Evolutionary conservation across 1,139 yeast species (phyloP).

Genomic region (Kodamaea fungicola): DNA sequence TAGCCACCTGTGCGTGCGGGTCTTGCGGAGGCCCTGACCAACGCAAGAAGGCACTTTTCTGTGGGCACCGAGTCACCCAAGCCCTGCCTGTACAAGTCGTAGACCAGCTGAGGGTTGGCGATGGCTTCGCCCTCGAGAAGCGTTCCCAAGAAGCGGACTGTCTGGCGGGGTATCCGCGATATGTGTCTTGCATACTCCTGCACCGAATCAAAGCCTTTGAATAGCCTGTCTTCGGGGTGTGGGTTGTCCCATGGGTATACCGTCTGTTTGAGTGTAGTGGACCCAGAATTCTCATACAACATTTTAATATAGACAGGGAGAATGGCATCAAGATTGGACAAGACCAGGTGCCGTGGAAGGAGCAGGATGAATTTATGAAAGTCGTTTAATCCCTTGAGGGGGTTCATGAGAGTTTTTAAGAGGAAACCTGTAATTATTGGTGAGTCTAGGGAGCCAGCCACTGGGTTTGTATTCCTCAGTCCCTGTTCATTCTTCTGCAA

Average conservation of each 20-base stretch:
- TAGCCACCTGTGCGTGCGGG: slow-evolving; percentile 14
- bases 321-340: slow-evolving; percentile 13
- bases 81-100: slow-evolving; percentile 14
- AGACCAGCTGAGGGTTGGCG: slow-evolving; percentile 9
- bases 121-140: slow-evolving; percentile 47
- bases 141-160: slow-evolving; percentile 27
- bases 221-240: slow-evolving; percentile 1
- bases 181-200: slow-evolving; percentile 24
- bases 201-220: slow-evolving; percentile 12
- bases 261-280: slow-evolving; percentile 8
- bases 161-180: slow-evolving; percentile 16
- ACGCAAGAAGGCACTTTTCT: slow-evolving; percentile 39
- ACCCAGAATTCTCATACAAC: slow-evolving; percentile 15
- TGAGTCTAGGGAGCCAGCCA: too few species aligned
- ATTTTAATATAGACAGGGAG: slow-evolving; percentile 31
- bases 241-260: slow-evolving; percentile 19
- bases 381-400: slow-evolving; percentile 17
- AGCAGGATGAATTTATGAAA: slow-evolving; percentile 18
- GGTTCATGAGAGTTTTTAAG: slow-evolving; percentile 24
- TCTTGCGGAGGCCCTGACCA: slow-evolving; percentile 37
- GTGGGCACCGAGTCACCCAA: slow-evolving; percentile 24
- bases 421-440: slow-evolving; percentile 24
- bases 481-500: too few species aligned
- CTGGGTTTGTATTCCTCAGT: too few species aligned
- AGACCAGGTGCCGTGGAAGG: slow-evolving; percentile 8